phyloP scores from a whole-genome alignment of 805 yeast species.

The Grigorovia transvaalensis region DNA sequence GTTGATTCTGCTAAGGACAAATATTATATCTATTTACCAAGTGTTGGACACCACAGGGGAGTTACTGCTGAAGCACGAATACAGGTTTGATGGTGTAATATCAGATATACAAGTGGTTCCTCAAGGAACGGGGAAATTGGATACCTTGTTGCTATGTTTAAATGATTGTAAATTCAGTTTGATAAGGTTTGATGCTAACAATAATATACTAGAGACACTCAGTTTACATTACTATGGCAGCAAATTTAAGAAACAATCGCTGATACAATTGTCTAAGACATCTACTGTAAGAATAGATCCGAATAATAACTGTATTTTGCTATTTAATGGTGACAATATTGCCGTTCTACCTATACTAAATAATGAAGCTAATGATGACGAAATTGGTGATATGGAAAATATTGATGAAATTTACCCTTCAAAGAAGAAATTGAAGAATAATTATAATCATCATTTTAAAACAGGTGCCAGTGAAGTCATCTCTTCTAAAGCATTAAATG shows the following conservation, averaged over 20 bases:
- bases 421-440: slow-evolving; percentile 4
- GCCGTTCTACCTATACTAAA: slow-evolving; percentile 52
- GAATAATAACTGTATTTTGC: slow-evolving; percentile 41
- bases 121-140: slow-evolving; percentile 39
- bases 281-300: slow-evolving; percentile 55
- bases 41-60: slow-evolving; percentile 12
- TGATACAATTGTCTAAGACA: slow-evolving; percentile 22
- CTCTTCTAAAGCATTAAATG: slow-evolving; percentile 45
- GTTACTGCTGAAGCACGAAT: slow-evolving; percentile 45
- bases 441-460: slow-evolving; percentile 5
- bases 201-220: slow-evolving; percentile 51
- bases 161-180: slow-evolving; percentile 69
- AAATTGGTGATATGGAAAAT: slow-evolving; percentile 2
- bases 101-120: slow-evolving; percentile 44
- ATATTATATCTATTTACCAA: slow-evolving; percentile 37
- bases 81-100: slow-evolving; percentile 59
- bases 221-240: slow-evolving; percentile 84
- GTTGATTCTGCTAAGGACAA: slow-evolving; percentile 60
- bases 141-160: slow-evolving; percentile 57
- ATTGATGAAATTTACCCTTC: slow-evolving; percentile 3
- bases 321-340: slow-evolving; percentile 55
- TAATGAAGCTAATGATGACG: slow-evolving; percentile 34
- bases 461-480: slow-evolving; percentile 42
- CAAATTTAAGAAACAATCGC: slow-evolving; percentile 41
- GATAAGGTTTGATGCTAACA: slow-evolving; percentile 53